These are phyloP conservation scores for Penicillium concentricum DNA, from an alignment of 2,329 filamentous ascomycete species.

Conservation along the genomic window DNA sequence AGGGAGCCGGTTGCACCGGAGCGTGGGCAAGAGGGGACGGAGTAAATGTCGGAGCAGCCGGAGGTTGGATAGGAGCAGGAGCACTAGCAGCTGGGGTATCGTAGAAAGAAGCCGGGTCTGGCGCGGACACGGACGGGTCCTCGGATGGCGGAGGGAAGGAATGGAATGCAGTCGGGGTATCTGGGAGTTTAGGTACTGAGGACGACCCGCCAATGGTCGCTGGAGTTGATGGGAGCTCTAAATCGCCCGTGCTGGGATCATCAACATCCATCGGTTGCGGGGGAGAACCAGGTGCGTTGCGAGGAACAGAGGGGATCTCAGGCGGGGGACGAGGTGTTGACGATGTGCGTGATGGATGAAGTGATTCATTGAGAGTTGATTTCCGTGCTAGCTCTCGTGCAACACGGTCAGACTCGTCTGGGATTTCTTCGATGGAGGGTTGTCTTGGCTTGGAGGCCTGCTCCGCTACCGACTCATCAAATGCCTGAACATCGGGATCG, in stretches of 20 bases:
- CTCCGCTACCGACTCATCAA: conserved; percentile 46
- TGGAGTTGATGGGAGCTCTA: conserved; percentile 42
- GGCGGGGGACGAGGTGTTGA: conserved; percentile 37
- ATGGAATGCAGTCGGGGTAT: conserved; percentile 40
- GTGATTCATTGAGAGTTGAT: conserved; percentile 51
- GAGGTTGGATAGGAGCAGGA: conserved; percentile 15
- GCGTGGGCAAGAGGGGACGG: conserved; percentile 22
- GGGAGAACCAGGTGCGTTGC: conserved; percentile 25
- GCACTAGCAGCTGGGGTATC: conserved; percentile 15
- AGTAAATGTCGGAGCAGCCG: conserved; percentile 16
- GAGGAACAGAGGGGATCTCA: conserved; percentile 26
- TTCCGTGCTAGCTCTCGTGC: conserved; percentile 46
- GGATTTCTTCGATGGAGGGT: conserved; percentile 60
- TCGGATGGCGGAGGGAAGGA: conserved; percentile 43
- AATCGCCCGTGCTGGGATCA: conserved; percentile 28
- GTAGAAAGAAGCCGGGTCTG: conserved; percentile 25
- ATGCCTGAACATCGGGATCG: conserved; percentile 63
- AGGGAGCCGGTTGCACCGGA: conserved; percentile 22
- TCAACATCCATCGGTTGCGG: conserved; percentile 37
- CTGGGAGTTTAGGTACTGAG: conserved; percentile 30
- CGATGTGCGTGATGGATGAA: conserved; percentile 49
- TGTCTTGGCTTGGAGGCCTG: conserved; percentile 48
- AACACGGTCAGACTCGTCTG: conserved; percentile 56
- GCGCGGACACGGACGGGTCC: conserved; percentile 22
- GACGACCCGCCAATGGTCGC: conserved; percentile 34